A percentile compares a stretch with the other conserved stretches of the same genome.
Evolutionary conservation across 176 grass and related monocot genomes (phyloP).

Genomic region (Eragrostis nindensis): DNA sequence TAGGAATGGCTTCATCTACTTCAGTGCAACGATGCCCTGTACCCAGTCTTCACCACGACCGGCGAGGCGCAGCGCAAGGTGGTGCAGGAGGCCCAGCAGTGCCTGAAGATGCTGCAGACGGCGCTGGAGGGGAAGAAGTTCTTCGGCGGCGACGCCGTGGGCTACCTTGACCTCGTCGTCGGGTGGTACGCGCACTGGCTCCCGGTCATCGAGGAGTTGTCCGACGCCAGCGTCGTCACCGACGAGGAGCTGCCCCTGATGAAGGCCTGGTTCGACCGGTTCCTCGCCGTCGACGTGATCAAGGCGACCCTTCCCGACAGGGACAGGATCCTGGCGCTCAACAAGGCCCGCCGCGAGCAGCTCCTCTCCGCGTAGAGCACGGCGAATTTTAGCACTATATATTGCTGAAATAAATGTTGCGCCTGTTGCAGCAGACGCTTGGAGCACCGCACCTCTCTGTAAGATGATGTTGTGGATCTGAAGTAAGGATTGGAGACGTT

Average conservation of each 20-base stretch:
- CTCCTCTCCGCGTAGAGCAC: slow-evolving; percentile 37
- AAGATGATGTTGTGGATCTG: background rate
- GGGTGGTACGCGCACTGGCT: slow-evolving; percentile 62
- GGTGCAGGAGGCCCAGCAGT: slow-evolving; percentile 47
- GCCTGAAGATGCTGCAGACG: slow-evolving; percentile 54
- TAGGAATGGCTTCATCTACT: background rate
- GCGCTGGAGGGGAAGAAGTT: slow-evolving; percentile 56
- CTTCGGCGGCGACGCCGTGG: slow-evolving; percentile 59
- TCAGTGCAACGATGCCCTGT: slow-evolving; percentile 47
- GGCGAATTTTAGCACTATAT: background rate
- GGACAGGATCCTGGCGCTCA: slow-evolving; percentile 46
- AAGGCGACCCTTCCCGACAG: slow-evolving; percentile 52
- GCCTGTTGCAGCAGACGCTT: slow-evolving; percentile 20
- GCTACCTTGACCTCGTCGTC: slow-evolving; percentile 56
- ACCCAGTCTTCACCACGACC: slow-evolving; percentile 27
- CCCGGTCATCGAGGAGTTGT: slow-evolving; percentile 47
- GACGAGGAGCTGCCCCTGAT: slow-evolving; percentile 49
- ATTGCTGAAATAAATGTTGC: slow-evolving; percentile 6
- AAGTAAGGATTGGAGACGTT: too few relatives aligned
- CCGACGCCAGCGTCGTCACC: slow-evolving; percentile 36
- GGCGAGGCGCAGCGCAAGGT: slow-evolving; percentile 48
- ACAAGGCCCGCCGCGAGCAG: slow-evolving; percentile 46
- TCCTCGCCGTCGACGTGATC: slow-evolving; percentile 53
- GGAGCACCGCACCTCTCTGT: background rate
- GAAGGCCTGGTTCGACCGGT: slow-evolving; percentile 52